A percentile compares a stretch with the other conserved stretches of the same genome.
Conservation (phyloP, 805 yeast species). For the Kazachstania viticola region DNA sequence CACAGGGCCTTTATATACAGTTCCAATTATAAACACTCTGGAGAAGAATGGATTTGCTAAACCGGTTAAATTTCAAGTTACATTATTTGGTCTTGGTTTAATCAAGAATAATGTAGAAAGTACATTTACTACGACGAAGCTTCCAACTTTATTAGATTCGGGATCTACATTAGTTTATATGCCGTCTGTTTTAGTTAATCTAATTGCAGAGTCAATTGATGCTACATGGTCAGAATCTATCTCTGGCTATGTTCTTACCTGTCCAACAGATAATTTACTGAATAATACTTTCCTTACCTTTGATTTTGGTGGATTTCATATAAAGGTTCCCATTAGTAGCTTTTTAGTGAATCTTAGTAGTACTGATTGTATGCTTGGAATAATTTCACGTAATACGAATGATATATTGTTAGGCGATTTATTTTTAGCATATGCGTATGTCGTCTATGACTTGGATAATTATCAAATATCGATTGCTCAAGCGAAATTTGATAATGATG, state of each 20-base stretch:
- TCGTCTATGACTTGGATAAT: conserved; percentile 44
- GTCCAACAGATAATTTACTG: conserved; percentile 6
- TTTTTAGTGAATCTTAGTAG: conserved; percentile 13
- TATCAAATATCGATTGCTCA: conserved; percentile 37
- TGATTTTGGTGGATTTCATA: conserved; percentile 48
- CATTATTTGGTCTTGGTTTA: conserved; percentile 22
- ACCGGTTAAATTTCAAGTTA: conserved; percentile 24
- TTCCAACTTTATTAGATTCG: conserved; percentile 33
- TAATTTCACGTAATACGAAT: conserved; percentile 16
- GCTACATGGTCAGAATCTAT: conserved; percentile 27
- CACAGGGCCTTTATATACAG: conserved; percentile 21
- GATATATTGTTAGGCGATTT: conserved; percentile 40
- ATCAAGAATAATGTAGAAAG: conserved; percentile 10
- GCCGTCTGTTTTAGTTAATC: conserved; percentile 28
- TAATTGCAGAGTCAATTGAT: conserved; percentile 30
- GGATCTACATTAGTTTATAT: conserved; percentile 35
- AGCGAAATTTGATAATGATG: conserved; percentile 25
- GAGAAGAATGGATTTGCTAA: conserved; percentile 6
- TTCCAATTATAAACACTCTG: conserved; percentile 20
- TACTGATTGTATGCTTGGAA: conserved; percentile 33
- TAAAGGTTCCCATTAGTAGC: conserved; percentile 36
- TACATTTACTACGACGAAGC: conserved; percentile 17
- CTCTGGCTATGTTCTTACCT: not conserved
- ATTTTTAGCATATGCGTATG: conserved; percentile 43
- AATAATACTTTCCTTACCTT: conserved; percentile 30